These are phyloP conservation scores for Neurospora sp. DNA, from an alignment of 495 filamentous ascomycete genomes.

Conservation along the genomic window DNA sequence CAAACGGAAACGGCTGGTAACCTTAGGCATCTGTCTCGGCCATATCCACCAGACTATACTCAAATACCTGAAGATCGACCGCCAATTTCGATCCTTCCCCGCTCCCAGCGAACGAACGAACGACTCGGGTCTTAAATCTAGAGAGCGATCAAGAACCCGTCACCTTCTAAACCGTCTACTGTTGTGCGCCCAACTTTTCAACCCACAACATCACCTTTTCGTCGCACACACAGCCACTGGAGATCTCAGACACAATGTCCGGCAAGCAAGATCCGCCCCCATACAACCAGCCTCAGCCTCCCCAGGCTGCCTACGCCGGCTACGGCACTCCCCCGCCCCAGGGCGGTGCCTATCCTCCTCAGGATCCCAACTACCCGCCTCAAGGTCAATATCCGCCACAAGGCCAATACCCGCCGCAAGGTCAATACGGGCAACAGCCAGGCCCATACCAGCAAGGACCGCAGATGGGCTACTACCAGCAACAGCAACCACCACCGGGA, in stretches of 20 bases:
- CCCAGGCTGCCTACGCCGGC: conserved; percentile 9
- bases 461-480: conserved; percentile 35
- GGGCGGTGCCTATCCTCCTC: background rate
- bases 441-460: conserved; percentile 27
- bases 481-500: conserved; percentile 9
- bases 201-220: background rate
- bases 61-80: background rate
- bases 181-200: background rate
- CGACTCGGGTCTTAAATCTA: background rate
- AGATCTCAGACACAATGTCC: background rate
- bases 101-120: background rate
- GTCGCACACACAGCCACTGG: background rate
- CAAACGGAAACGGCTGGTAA: background rate
- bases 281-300: conserved; percentile 2
- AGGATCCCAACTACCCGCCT: background rate
- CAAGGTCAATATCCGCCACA: background rate
- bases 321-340: conserved; percentile 2
- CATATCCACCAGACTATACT: background rate
- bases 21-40: background rate
- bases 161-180: background rate
- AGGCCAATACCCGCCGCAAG: background rate
- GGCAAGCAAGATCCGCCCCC: conserved; percentile 4
- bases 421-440: conserved; percentile 11
- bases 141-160: background rate
- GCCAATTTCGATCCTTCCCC: background rate